Base-by-base conservation (phyloP, 2,329 filamentous ascomycete species). In the Dothiorella sarmentorum region DNA sequence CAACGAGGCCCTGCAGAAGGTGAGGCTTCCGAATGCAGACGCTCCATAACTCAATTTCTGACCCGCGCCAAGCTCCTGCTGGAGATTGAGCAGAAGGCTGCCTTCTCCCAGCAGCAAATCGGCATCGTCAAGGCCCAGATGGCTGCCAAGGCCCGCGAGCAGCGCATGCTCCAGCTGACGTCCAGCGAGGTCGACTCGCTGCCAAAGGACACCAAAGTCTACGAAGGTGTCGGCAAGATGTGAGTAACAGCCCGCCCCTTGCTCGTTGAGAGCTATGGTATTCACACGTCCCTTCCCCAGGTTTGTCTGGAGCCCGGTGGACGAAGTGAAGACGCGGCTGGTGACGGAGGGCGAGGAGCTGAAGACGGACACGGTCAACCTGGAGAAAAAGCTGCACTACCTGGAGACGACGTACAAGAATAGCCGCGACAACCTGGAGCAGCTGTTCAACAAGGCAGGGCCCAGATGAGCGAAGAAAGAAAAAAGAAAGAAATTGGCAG, bases 211-310 rank as follows among this genome's bases (percentile, higher is more conserved):
- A 94, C 91, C 0, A 87, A 87, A 29, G 85, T 96, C 26, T 99
- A 97, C 68, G 93, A 97, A 76, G 93, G 93, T 5, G 88, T 97
- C 10, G 94, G 94, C 53, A 99, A 97, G 78, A 97, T 99, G 94
- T 97, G 75, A 68, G 86, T 40, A 10, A 15, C 35, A 22, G 15
- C 11, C 26, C n/a, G 18, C 37, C n/a, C 11, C 35, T 22, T 33
- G 45, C 17, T 22, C 53, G 3, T 17, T 43, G 52, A 26, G 13
- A 9, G 22, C 22, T 15, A 3, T 4, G 20, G 6, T 40, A 17
- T 47, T 40, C 6, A 52, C 45, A 3, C n/a, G n/a, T 4, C 4
- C 13, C 9, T 13, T 22, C 27, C n/a, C 18, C 66, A 97, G 93
- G 93, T 99, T 99, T 72, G 87, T 96, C 45, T 85, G 86, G 56